Evolutionary conservation across 768 basidiomycete species (phyloP), one percentile per base, ranked within the genome.

Genomic region (Boletus tomentosulus): DNA sequence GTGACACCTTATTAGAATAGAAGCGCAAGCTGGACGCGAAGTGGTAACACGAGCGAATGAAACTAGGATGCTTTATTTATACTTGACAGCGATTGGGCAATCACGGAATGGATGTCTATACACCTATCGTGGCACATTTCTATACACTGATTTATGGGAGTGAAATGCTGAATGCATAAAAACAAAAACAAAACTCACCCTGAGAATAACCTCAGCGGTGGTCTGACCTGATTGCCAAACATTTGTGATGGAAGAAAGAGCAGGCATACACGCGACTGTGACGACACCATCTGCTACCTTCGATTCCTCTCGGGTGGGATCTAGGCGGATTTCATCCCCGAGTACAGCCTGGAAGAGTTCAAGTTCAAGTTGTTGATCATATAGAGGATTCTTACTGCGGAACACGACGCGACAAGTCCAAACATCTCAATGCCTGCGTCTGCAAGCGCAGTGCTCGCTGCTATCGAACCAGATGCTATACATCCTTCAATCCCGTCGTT

Each of bases 381-480:
- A 25, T 9, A 19, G 33, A n/a, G 13, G 31, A 24, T 5, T 13
- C 84, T 58, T 60, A 92, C 92, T 31, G 86, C 86, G 28, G 89
- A 80, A 60, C 89, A 91, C 0, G 95, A 88, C 15, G 85, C 77
- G 5, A 95, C 94, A 13, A 99, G 76, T 3, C 93, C 97, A 38
- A 86, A 69, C 80, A 98, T 84, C 60, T 96, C 91, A 45, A 98
- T 86, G 2, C 95, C 93, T 13, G 96, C 95, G 66, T 96, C 86
- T 9, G 92, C 93, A 4, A 98, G 77, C 8, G 97, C 95, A 2
- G 91, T 83, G 61, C 89, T 92, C 1, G 92, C 90, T 16, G 95
- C 96, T 6, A 92, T 81, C 10, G 88, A 77, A 6, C 90, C 94
- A 1, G 92, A 82, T 6, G 92, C 83, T n/a, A 96, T 78, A 58